Evolutionary conservation across 1,284 basidiomycete genomes (phyloP).

Genomic region (Rhizoctonia solani): DNA sequence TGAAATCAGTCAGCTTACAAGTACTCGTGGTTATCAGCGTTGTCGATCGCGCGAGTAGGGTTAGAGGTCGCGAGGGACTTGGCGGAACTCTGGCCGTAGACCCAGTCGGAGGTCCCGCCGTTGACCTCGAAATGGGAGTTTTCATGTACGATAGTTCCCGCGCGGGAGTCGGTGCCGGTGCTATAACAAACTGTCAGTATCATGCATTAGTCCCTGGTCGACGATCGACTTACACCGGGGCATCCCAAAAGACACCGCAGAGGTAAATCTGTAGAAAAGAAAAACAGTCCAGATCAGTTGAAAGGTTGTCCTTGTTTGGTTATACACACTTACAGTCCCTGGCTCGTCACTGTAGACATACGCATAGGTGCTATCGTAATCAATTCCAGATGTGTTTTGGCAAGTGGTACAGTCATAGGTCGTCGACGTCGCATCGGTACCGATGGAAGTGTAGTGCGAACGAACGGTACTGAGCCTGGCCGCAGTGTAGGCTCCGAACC

Average conservation of each 20-base stretch:
- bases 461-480: slow-evolving; percentile 5
- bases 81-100: neutral
- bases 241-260: slow-evolving; percentile 33
- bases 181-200: neutral
- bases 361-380: slow-evolving; percentile 16
- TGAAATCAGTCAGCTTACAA: neutral
- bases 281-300: neutral
- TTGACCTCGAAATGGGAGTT: slow-evolving; percentile 1
- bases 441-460: slow-evolving; percentile 12
- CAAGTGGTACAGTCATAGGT: slow-evolving; percentile 33
- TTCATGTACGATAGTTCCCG: slow-evolving; percentile 10
- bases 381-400: neutral
- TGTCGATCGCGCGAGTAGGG: neutral
- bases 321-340: neutral
- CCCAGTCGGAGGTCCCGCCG: neutral
- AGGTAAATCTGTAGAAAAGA: slow-evolving; percentile 16
- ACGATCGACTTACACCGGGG: slow-evolving; percentile 23
- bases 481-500: slow-evolving; percentile 26
- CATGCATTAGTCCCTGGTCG: neutral
- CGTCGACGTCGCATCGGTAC: slow-evolving; percentile 18
- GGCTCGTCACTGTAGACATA: slow-evolving; percentile 24
- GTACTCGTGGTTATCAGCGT: slow-evolving; percentile 13
- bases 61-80: neutral
- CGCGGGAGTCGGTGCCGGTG: neutral
- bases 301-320: no score